Percentiles rank a stretch among this genome's conserved stretches.
phyloP scores from a whole-genome alignment of 129 eudicot genomes.

The Flaveria sonorensis region DNA sequence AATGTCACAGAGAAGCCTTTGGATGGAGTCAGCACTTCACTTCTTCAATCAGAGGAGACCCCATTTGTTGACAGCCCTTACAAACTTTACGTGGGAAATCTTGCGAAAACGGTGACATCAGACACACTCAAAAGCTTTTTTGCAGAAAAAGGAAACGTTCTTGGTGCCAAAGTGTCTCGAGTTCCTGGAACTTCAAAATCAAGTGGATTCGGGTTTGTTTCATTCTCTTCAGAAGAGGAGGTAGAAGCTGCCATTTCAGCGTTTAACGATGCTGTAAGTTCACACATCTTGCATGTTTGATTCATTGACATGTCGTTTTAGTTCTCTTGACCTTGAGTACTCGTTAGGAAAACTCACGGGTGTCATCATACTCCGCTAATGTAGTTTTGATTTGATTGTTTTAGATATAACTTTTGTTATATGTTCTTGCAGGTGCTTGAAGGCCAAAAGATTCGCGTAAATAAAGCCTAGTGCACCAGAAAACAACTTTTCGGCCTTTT shows the following conservation, averaged over 20 bases:
- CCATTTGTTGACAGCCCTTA: slow-evolving; percentile 84
- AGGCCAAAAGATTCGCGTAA: slow-evolving; percentile 87
- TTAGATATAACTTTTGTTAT: not conserved
- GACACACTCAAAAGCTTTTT: slow-evolving; percentile 68
- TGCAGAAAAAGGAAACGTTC: slow-evolving; percentile 75
- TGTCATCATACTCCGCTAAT: not conserved
- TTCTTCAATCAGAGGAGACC: slow-evolving; percentile 74
- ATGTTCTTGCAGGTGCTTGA: slow-evolving; percentile 60
- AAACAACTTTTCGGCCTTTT: slow-evolving; percentile 8
- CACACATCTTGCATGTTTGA: not conserved
- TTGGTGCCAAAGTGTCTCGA: slow-evolving; percentile 85
- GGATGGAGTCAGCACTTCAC: slow-evolving; percentile 35
- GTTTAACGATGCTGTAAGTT: slow-evolving; percentile 69
- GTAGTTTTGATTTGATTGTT: not conserved
- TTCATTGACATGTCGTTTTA: not conserved
- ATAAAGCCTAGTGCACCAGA: slow-evolving; percentile 59
- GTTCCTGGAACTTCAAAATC: slow-evolving; percentile 92
- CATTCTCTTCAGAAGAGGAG: slow-evolving; percentile 84
- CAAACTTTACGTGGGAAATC: slow-evolving; percentile 92
- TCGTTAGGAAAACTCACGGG: not conserved
- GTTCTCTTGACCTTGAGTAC: not conserved
- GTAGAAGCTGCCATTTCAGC: slow-evolving; percentile 78
- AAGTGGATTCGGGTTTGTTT: slow-evolving; percentile 81
- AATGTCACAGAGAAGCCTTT: slow-evolving; percentile 91
- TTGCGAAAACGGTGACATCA: slow-evolving; percentile 82